Evolutionary conservation across 352 stramenopile species (phyloP).

Genomic region (Phytophthora palmivora): DNA sequence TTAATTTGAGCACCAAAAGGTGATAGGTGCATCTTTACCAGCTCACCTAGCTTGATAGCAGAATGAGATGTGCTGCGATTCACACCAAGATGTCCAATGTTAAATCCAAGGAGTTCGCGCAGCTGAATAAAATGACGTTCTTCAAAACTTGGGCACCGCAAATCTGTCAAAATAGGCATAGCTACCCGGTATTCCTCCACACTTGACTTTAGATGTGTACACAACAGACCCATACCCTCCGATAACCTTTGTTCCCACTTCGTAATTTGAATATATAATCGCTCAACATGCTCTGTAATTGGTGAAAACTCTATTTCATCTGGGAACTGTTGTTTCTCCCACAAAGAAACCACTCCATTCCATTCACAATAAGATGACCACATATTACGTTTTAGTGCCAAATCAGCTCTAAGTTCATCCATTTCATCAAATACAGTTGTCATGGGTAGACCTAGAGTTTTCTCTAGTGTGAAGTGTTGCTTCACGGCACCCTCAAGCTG

Average conservation of each 20-base stretch:
- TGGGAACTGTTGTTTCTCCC: slow-evolving; percentile 62
- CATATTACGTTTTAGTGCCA: slow-evolving; percentile 81
- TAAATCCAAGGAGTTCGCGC: slow-evolving; percentile 78
- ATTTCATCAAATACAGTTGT: slow-evolving; percentile 85
- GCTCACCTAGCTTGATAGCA: slow-evolving; percentile 77
- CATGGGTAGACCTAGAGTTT: slow-evolving; percentile 60
- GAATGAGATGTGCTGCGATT: slow-evolving; percentile 2
- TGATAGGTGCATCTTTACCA: slow-evolving; percentile 85
- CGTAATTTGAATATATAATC: slow-evolving; percentile 60
- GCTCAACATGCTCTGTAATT: slow-evolving; percentile 73
- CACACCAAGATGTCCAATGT: slow-evolving; percentile 49
- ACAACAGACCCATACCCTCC: slow-evolving; percentile 54
- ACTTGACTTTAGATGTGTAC: slow-evolving; percentile 66
- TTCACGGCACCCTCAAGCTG: slow-evolving; percentile 30
- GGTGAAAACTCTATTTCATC: slow-evolving; percentile 68
- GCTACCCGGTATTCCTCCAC: slow-evolving; percentile 87
- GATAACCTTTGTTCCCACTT: slow-evolving; percentile 62
- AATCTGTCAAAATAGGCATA: slow-evolving; percentile 76
- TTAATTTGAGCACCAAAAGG: slow-evolving; percentile 82
- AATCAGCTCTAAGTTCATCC: slow-evolving; percentile 69
- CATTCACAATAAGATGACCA: slow-evolving; percentile 84
- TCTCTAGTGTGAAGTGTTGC: slow-evolving; percentile 62
- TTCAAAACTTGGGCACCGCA: slow-evolving; percentile 67
- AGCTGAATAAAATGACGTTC: slow-evolving; percentile 68
- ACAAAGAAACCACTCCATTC: slow-evolving; percentile 51